These are phyloP conservation scores for Bipolaris zeicola DNA, from an alignment of 2,329 filamentous ascomycete genomes.

Conservation along the genomic window DNA sequence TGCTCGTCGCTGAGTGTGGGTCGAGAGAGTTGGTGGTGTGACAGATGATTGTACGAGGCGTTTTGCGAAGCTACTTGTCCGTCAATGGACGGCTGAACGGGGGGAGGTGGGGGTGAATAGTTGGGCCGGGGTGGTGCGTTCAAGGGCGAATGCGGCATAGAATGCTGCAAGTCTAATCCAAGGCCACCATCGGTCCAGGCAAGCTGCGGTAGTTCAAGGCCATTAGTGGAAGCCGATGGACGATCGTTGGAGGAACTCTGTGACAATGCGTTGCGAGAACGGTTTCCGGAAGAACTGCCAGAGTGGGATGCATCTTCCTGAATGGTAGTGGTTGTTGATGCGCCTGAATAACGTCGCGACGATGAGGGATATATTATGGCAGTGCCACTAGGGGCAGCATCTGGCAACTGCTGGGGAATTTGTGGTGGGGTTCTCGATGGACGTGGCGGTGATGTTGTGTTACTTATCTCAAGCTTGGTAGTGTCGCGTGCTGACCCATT, in stretches of 20 bases:
- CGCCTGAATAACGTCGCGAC: constrained; percentile 42
- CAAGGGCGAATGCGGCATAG: constrained; percentile 35
- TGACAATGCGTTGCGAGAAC: constrained; percentile 39
- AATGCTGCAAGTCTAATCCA: constrained; percentile 52
- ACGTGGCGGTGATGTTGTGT: constrained; percentile 13
- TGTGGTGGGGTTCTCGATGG: constrained; percentile 27
- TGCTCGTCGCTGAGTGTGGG: constrained; percentile 20
- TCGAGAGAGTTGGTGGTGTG: constrained; percentile 18
- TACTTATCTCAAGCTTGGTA: constrained; percentile 17
- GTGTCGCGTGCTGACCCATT: constrained; percentile 35
- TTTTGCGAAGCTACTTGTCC: constrained; percentile 14
- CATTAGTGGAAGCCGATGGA: constrained; percentile 29
- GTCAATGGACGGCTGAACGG: constrained; percentile 25
- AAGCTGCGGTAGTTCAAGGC: constrained; percentile 46
- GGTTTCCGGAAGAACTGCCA: constrained; percentile 39
- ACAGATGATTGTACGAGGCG: constrained; percentile 19
- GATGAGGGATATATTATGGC: constrained; percentile 47
- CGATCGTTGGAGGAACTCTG: constrained; percentile 45
- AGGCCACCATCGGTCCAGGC: constrained; percentile 48
- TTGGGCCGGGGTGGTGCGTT: constrained; percentile 50
- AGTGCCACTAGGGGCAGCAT: constrained; percentile 38
- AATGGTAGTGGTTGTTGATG: constrained; percentile 41
- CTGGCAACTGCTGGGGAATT: constrained; percentile 32
- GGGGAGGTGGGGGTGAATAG: constrained; percentile 56
- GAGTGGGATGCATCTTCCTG: constrained; percentile 41